These are phyloP conservation scores for Globisporangium lucens DNA, from an alignment of 352 stramenopile species.

Conservation along the genomic window DNA sequence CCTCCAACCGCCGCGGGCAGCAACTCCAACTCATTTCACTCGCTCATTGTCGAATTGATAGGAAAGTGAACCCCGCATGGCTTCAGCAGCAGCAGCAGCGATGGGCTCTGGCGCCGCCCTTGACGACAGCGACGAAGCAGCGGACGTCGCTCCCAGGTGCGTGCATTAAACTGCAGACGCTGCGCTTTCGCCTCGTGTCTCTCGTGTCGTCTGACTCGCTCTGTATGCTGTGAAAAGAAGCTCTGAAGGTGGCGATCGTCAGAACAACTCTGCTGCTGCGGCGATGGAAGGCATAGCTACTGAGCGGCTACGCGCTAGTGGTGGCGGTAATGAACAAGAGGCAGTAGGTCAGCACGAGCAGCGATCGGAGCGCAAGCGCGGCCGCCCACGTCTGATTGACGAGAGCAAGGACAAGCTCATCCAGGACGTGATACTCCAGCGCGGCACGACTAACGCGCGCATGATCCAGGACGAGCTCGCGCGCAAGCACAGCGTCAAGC, in stretches of 20 bases:
- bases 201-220: neutral
- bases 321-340: neutral
- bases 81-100: neutral
- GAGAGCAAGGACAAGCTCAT: conserved; percentile 16
- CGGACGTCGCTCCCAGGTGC: neutral
- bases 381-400: conserved; percentile 10
- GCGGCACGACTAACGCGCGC: conserved; percentile 19
- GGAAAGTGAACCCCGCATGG: neutral
- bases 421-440: conserved; percentile 17
- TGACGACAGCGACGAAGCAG: neutral
- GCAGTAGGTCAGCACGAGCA: neutral
- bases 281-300: neutral
- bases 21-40: neutral
- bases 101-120: neutral
- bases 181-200: neutral
- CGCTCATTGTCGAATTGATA: neutral
- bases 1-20: conserved; percentile 2
- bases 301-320: neutral
- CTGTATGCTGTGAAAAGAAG: neutral
- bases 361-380: conserved; percentile 14
- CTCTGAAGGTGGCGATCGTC: neutral
- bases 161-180: neutral
- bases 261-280: neutral
- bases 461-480: conserved; percentile 28
- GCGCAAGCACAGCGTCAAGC: conserved; percentile 16